Conservation (phyloP, 2,329 filamentous ascomycete species). For the Monilinia aucupariae region DNA sequence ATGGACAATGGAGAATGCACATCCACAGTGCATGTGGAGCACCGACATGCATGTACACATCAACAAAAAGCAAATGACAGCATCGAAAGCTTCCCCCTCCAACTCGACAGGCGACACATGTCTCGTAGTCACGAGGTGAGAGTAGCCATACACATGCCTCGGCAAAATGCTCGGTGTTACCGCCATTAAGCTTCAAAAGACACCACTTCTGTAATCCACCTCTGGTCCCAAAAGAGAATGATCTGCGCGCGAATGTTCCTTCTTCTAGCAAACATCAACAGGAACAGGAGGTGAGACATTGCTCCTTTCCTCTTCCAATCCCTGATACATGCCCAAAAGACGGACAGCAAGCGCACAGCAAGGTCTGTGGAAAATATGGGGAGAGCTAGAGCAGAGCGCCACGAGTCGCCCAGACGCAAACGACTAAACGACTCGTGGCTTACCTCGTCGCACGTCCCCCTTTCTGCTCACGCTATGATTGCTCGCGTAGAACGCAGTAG, state of each 20-base stretch:
- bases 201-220: background rate
- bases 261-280: background rate
- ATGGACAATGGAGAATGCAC: slow-evolving; percentile 6
- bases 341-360: no score
- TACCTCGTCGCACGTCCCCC: slow-evolving; percentile 5
- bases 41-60: slow-evolving; percentile 3
- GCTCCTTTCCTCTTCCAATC: background rate
- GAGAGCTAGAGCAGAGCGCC: background rate
- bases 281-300: slow-evolving; percentile 7
- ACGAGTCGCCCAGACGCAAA: background rate
- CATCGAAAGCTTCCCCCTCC: background rate
- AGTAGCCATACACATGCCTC: background rate
- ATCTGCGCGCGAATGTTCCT: background rate
- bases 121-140: slow-evolving; percentile 2
- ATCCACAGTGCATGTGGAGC: background rate
- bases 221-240: background rate
- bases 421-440: slow-evolving; percentile 9
- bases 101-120: background rate
- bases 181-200: slow-evolving; percentile 5
- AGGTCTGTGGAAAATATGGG: slow-evolving; percentile 6
- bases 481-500: background rate
- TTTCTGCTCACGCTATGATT: background rate
- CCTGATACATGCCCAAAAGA: background rate
- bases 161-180: slow-evolving; percentile 5
- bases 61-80: slow-evolving; percentile 6